Percentiles rank a stretch among this genome's conserved stretches.
These are phyloP conservation scores for Saccharomyces hybrid DNA, from an alignment of 1,139 yeast species.

Conservation along the genomic window DNA sequence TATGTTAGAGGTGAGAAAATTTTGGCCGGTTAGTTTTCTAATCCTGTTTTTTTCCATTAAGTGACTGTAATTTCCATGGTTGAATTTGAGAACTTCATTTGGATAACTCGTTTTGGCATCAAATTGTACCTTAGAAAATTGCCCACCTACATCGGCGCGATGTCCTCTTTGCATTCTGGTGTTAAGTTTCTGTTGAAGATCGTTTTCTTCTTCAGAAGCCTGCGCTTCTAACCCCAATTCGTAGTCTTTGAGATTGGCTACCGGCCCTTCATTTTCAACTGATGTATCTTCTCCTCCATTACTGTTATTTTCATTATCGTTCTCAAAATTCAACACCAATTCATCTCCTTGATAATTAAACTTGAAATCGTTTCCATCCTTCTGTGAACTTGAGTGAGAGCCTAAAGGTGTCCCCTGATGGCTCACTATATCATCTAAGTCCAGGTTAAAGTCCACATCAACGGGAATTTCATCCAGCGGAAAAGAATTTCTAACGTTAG, in stretches of 20 bases:
- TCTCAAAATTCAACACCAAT: conserved; percentile 2
- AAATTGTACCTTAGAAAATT: not conserved
- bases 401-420: conserved; percentile 17
- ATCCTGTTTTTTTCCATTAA: conserved; percentile 17
- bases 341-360: conserved; percentile 6
- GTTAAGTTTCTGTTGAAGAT: not conserved
- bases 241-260: not conserved
- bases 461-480: conserved; percentile 15
- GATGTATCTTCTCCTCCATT: not conserved
- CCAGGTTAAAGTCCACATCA: conserved; percentile 26
- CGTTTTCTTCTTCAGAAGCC: not conserved
- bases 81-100: conserved; percentile 21
- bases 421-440: conserved; percentile 24
- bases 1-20: not conserved
- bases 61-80: conserved; percentile 17
- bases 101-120: conserved; percentile 24
- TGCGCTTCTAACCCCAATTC: not conserved
- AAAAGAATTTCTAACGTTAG: not conserved
- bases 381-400: conserved; percentile 7
- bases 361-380: conserved; percentile 5
- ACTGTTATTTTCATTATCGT: conserved; percentile 3
- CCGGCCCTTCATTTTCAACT: not conserved
- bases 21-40: not conserved
- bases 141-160: not conserved
- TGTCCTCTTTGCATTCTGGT: not conserved